Evolutionary conservation across 306 rosid species (phyloP).

Genomic region (Fragaria iinumae): DNA sequence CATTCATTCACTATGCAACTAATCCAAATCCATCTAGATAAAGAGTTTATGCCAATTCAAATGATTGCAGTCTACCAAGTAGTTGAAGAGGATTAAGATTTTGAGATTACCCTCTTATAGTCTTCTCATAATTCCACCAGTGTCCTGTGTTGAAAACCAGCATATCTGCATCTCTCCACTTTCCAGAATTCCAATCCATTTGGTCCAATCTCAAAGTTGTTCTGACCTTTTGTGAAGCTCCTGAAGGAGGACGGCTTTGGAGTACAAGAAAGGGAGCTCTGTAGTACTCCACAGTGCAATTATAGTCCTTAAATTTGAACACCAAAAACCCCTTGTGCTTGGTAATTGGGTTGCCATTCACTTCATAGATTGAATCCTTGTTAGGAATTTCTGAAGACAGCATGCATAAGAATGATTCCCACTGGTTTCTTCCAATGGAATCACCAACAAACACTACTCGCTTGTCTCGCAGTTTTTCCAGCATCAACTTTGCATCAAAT

Average conservation of each 20-base stretch:
- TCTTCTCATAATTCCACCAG: conserved; percentile 90
- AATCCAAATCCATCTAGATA: neutral
- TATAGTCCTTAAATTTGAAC: conserved; percentile 68
- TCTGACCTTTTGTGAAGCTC: conserved; percentile 34
- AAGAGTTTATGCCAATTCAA: neutral
- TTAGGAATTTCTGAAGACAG: conserved; percentile 64
- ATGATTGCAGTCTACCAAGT: neutral
- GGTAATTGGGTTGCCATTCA: conserved; percentile 85
- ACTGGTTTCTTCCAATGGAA: conserved; percentile 89
- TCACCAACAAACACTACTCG: conserved; percentile 79
- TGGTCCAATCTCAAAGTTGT: conserved; percentile 69
- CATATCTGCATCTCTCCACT: conserved; percentile 79
- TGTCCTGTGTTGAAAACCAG: conserved; percentile 83
- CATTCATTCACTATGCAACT: conserved; percentile 2
- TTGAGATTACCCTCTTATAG: conserved; percentile 64
- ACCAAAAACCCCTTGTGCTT: conserved; percentile 88
- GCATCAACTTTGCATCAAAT: conserved; percentile 68
- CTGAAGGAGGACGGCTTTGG: conserved; percentile 68
- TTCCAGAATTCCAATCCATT: conserved; percentile 79
- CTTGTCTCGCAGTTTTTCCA: conserved; percentile 66
- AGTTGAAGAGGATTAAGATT: conserved; percentile 7
- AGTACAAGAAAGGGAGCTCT: conserved; percentile 80
- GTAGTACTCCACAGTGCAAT: conserved; percentile 81
- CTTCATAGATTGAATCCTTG: conserved; percentile 76
- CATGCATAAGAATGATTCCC: conserved; percentile 91